These are phyloP conservation scores for Fusarium protoensiforme DNA, from an alignment of 2,329 filamentous ascomycete species.

Conservation along the genomic window DNA sequence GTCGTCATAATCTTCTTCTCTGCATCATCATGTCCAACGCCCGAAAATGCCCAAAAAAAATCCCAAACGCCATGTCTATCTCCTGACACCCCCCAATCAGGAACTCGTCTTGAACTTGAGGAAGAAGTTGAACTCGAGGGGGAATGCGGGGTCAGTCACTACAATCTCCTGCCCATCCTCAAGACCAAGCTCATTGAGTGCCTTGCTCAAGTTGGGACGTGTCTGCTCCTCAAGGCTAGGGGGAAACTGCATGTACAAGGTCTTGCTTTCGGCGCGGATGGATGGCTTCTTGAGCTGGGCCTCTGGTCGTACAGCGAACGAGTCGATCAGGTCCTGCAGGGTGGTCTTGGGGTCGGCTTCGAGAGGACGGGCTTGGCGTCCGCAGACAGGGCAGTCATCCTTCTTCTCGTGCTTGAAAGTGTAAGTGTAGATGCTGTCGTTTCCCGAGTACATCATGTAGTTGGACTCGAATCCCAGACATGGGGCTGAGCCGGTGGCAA, in stretches of 20 bases:
- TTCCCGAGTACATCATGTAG: slow-evolving; percentile 99
- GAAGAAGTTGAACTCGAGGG: slow-evolving; percentile 72
- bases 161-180: slow-evolving; percentile 86
- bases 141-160: slow-evolving; percentile 92
- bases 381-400: slow-evolving; percentile 93
- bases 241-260: slow-evolving; percentile 89
- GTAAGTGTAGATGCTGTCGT: slow-evolving; percentile 96
- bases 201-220: slow-evolving; percentile 82
- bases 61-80: slow-evolving; percentile 29
- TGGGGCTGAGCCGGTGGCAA: slow-evolving; percentile 84
- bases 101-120: slow-evolving; percentile 57
- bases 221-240: slow-evolving; percentile 86
- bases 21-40: slow-evolving; percentile 39
- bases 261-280: slow-evolving; percentile 80
- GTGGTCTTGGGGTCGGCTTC: slow-evolving; percentile 77
- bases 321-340: slow-evolving; percentile 86
- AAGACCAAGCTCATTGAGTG: slow-evolving; percentile 77
- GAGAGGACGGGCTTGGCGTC: slow-evolving; percentile 81
- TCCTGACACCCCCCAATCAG: slow-evolving; percentile 3
- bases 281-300: slow-evolving; percentile 95
- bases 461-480: slow-evolving; percentile 82
- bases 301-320: slow-evolving; percentile 83
- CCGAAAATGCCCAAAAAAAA: slow-evolving; percentile 39
- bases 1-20: slow-evolving; percentile 4
- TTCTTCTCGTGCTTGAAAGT: slow-evolving; percentile 97